Evolutionary conservation across 1,284 basidiomycete genomes (phyloP).

Genomic region (Cryptococcus depauperatus): DNA sequence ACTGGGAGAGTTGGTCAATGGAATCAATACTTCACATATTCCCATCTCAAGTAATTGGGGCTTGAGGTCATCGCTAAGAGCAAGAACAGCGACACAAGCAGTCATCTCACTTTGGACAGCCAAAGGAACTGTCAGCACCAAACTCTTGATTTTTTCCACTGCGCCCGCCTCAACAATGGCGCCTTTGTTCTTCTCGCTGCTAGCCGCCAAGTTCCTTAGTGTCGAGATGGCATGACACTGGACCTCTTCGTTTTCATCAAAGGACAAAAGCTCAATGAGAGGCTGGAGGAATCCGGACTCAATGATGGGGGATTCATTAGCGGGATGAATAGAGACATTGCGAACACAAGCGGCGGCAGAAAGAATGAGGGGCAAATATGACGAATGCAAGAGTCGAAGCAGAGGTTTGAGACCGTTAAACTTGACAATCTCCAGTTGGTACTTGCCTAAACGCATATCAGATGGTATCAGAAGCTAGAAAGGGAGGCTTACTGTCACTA

Average conservation of each 20-base stretch:
- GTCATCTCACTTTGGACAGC: constrained; percentile 99
- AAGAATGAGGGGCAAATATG: constrained; percentile 96
- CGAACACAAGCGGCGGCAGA: constrained; percentile 98
- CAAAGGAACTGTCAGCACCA: constrained; percentile 89
- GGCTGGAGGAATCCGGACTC: constrained; percentile 96
- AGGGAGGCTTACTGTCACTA: constrained; percentile 66
- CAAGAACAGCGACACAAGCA: constrained; percentile 91
- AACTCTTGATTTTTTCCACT: constrained; percentile 94
- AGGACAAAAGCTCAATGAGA: constrained; percentile 88
- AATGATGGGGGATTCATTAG: constrained; percentile 98
- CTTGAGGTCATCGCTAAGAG: constrained; percentile 89
- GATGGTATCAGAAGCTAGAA: background rate
- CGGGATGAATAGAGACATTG: constrained; percentile 97
- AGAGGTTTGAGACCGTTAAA: constrained; percentile 87
- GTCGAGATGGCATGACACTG: constrained; percentile 99
- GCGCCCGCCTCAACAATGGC: constrained; percentile 98
- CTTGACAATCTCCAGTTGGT: constrained; percentile 97
- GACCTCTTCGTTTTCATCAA: constrained; percentile 98
- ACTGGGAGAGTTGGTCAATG: constrained; percentile 88
- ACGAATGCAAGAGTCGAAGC: constrained; percentile 88
- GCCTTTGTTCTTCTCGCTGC: constrained; percentile 96
- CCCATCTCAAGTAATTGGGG: constrained; percentile 95
- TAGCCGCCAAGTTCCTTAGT: constrained; percentile 90
- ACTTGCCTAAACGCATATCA: constrained; percentile 64
- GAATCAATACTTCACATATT: constrained; percentile 94